Conservation (phyloP, 768 basidiomycete species). For the Tricholoma matsutake region DNA sequence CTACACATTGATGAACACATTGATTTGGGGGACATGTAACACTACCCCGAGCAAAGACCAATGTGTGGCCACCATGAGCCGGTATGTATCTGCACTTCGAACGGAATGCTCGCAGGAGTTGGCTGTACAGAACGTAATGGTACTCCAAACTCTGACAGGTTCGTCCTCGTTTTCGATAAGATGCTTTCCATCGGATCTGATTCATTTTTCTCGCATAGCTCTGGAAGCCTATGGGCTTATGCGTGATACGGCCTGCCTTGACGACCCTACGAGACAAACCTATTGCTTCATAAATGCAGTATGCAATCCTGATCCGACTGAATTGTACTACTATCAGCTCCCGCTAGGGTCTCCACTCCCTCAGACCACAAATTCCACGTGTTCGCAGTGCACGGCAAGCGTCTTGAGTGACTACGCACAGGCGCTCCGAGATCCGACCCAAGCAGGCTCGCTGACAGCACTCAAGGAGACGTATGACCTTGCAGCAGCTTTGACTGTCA, state of each 20-base stretch:
- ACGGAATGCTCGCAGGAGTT: slow-evolving; percentile 57
- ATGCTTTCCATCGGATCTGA: neutral
- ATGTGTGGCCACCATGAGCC: slow-evolving; percentile 66
- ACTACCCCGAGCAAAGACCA: slow-evolving; percentile 44
- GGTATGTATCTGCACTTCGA: slow-evolving; percentile 51
- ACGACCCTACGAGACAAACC: slow-evolving; percentile 51
- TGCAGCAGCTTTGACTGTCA: slow-evolving; percentile 44
- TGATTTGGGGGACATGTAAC: slow-evolving; percentile 82
- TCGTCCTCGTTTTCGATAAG: slow-evolving; percentile 15
- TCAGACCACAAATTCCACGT: slow-evolving; percentile 46
- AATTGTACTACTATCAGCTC: slow-evolving; percentile 71
- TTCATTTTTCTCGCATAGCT: slow-evolving; percentile 35
- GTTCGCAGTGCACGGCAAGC: slow-evolving; percentile 61
- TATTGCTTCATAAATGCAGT: slow-evolving; percentile 78
- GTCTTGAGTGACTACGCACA: slow-evolving; percentile 53
- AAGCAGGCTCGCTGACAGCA: slow-evolving; percentile 12
- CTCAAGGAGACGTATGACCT: slow-evolving; percentile 45
- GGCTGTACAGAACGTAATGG: slow-evolving; percentile 46
- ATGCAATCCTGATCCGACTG: slow-evolving; percentile 51
- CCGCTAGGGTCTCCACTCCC: slow-evolving; percentile 58
- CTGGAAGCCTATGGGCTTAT: slow-evolving; percentile 62
- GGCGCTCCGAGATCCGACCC: slow-evolving; percentile 34
- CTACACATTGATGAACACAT: slow-evolving; percentile 56
- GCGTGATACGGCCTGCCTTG: slow-evolving; percentile 57
- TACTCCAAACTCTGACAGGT: slow-evolving; percentile 55